phyloP scores from a whole-genome alignment of 495 filamentous ascomycete species.

The Neurospora pannonica region DNA sequence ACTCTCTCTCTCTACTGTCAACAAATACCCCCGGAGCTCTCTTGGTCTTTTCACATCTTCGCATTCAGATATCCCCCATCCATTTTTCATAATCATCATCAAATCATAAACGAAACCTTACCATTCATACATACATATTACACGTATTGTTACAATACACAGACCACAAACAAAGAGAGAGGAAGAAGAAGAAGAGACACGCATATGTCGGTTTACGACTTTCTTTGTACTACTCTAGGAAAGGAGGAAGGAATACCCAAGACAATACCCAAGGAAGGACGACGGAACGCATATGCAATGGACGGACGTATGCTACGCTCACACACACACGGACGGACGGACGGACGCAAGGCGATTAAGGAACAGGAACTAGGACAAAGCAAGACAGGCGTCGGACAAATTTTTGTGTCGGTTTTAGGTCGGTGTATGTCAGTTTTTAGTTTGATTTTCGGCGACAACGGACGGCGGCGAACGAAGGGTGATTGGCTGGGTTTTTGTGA shows the following conservation, averaged over 20 bases:
- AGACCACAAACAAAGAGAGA: not conserved
- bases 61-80: not conserved
- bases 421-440: not conserved
- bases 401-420: not conserved
- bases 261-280: not conserved
- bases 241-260: not conserved
- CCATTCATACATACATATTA: not conserved
- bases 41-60: not conserved
- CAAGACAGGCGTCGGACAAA: not conserved
- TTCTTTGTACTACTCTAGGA: not conserved
- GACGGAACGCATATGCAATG: not conserved
- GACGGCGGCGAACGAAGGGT: not conserved
- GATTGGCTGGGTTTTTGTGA: not conserved
- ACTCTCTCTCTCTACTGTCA: not conserved
- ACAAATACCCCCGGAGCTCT: not conserved
- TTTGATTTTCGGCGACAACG: not conserved
- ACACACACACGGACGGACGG: not conserved
- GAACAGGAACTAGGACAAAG: not conserved
- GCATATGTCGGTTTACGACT: not conserved
- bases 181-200: not conserved
- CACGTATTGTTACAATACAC: not conserved
- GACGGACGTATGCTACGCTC: not conserved
- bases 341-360: not conserved
- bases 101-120: not conserved
- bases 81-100: not conserved